These are phyloP conservation scores for Coemansia javaensis DNA, from an alignment of 192 early-diverging fungal species.

Conservation along the genomic window DNA sequence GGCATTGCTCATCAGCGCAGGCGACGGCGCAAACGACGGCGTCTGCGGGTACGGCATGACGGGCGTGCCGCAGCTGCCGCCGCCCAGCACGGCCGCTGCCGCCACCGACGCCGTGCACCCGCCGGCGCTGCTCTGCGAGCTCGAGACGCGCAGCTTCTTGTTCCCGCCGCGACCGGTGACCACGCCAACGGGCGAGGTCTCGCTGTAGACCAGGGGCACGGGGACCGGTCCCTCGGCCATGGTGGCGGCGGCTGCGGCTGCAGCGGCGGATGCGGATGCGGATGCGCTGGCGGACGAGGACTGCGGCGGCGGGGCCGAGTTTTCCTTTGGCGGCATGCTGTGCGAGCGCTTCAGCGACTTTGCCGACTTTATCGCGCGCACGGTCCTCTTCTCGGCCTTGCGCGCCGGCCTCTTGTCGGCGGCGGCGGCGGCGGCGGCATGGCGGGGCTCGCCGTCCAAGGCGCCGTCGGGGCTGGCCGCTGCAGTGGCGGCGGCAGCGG, in stretches of 20 bases:
- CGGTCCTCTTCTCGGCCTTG: conserved; percentile 37
- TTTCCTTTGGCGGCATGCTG: conserved; percentile 49
- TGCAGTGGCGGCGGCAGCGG: conserved; percentile 5
- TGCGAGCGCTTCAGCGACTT: conserved; percentile 52
- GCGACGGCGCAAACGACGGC: conserved; percentile 35
- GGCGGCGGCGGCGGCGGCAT: background rate
- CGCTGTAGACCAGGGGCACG: conserved; percentile 25
- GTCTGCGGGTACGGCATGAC: conserved; percentile 30
- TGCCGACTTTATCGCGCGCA: conserved; percentile 31
- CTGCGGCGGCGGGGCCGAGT: conserved; percentile 14
- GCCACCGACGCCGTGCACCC: conserved; percentile 11
- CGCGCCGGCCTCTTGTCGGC: conserved; percentile 3
- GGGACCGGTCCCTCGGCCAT: conserved; percentile 9
- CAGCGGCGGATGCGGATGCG: conserved; percentile 2
- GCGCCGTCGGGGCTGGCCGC: background rate
- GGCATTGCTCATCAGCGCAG: conserved; percentile 25
- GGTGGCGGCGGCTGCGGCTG: conserved; percentile 3
- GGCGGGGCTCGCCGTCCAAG: conserved; percentile 9
- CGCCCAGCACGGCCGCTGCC: too few species aligned
- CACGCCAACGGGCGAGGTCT: conserved; percentile 20
- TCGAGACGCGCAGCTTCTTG: conserved; percentile 51
- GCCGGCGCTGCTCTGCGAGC: conserved; percentile 37
- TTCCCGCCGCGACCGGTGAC: conserved; percentile 14
- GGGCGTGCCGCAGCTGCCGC: conserved; percentile 7
- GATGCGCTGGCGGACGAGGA: conserved; percentile 3